phyloP scores from a whole-genome alignment of 139 green algal species.

The Chlorella sp. region DNA sequence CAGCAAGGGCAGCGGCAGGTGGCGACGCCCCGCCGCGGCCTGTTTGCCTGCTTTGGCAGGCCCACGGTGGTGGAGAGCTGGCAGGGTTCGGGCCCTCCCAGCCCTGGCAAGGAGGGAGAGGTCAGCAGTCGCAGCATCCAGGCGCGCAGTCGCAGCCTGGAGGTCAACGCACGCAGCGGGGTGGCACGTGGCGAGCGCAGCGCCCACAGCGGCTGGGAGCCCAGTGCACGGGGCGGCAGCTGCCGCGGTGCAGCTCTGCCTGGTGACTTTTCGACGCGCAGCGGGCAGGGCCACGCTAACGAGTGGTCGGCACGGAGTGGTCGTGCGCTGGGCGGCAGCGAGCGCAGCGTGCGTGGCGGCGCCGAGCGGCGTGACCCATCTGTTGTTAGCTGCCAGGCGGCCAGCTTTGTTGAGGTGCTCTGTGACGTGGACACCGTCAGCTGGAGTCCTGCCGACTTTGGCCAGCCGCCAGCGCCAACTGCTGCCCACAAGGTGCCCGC shows the following conservation, averaged over 20 bases:
- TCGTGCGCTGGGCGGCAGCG: neutral
- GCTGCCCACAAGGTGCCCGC: too few relatives aligned
- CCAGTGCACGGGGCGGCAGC: neutral
- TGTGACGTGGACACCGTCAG: too few relatives aligned
- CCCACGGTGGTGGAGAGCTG: neutral
- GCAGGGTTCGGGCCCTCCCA: neutral
- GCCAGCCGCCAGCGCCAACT: too few relatives aligned
- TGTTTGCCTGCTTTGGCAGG: conserved; percentile 26
- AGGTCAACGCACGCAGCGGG: neutral
- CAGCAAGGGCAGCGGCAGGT: neutral
- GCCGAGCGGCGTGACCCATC: neutral
- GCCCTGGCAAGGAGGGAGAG: too few relatives aligned
- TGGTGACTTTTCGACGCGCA: neutral
- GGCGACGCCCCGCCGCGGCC: neutral
- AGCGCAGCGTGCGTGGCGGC: conserved; percentile 5
- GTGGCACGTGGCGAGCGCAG: neutral
- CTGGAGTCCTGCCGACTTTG: too few relatives aligned
- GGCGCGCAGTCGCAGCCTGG: neutral
- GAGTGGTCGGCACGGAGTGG: neutral
- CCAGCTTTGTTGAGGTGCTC: neutral
- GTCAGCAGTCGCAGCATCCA: too few relatives aligned
- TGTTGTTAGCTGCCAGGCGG: neutral
- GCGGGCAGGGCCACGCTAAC: neutral
- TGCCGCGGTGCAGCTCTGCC: too few relatives aligned
- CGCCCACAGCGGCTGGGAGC: neutral